Conservation (phyloP, 1,284 basidiomycete species). For the Boletellus deceptivus region DNA sequence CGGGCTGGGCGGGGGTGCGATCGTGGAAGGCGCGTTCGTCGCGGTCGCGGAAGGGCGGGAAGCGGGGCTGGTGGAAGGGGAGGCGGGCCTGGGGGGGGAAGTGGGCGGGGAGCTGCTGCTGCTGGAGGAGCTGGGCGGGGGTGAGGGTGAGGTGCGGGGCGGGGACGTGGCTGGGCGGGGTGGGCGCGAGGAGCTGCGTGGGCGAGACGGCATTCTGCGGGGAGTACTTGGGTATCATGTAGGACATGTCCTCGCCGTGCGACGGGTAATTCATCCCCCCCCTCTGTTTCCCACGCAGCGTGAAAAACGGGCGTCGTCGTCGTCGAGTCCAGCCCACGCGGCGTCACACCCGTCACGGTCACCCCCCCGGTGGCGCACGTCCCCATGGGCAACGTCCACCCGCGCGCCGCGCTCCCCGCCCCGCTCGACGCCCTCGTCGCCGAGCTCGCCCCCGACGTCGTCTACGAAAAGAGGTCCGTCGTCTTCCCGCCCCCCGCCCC, state of each 20-base stretch:
- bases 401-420: constrained; percentile 63
- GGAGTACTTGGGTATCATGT: constrained; percentile 14
- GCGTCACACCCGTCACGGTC: background rate
- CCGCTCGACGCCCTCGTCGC: constrained; percentile 88
- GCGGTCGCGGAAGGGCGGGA: constrained; percentile 5
- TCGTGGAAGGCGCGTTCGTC: constrained; percentile 22
- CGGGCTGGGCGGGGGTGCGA: constrained; percentile 8
- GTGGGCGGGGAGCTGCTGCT: constrained; percentile 21
- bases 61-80: constrained; percentile 8
- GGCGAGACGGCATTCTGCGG: constrained; percentile 7
- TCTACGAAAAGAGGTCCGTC: constrained; percentile 86
- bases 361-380: no score
- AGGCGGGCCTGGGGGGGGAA: constrained; percentile 10
- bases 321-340: background rate
- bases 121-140: constrained; percentile 31
- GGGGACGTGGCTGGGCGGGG: constrained; percentile 10
- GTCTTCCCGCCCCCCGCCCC: no score
- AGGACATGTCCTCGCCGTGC: constrained; percentile 16
- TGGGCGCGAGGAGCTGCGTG: constrained; percentile 23
- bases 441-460: constrained; percentile 81
- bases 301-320: constrained; percentile 1
- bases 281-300: background rate
- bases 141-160: constrained; percentile 29
- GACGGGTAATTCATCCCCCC: constrained; percentile 27
- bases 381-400: constrained; percentile 69